Evolutionary conservation across 441 rosid species (phyloP).

Genomic region (Erodium moschatum): DNA sequence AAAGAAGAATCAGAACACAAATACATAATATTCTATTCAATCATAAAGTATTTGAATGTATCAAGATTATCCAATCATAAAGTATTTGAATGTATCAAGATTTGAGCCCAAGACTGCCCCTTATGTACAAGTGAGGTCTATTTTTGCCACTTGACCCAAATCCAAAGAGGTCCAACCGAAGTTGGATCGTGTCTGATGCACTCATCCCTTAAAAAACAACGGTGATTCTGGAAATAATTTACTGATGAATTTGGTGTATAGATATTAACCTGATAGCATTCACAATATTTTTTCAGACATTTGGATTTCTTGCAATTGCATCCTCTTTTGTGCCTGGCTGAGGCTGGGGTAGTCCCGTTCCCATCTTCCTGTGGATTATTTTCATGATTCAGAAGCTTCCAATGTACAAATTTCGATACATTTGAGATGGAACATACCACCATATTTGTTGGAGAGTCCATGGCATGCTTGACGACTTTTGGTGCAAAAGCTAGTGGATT

Average conservation of each 20-base stretch:
- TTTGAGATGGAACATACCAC: constrained; percentile 22
- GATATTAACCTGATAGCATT: constrained; percentile 52
- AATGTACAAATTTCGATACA: not conserved
- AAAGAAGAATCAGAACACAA: not conserved
- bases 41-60: no score
- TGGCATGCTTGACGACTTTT: constrained; percentile 24
- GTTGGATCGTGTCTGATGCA: no score
- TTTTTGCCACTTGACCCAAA: no score
- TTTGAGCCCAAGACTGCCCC: no score
- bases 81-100: no score
- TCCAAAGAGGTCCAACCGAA: constrained; percentile 13
- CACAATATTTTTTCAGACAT: constrained; percentile 54
- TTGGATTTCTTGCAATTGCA: constrained; percentile 57
- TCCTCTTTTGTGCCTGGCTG: constrained; percentile 48
- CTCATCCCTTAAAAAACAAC: no score
- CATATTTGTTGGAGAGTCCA: constrained; percentile 20
- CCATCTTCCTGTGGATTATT: constrained; percentile 29
- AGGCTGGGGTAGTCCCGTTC: constrained; percentile 27
- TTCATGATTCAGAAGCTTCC: constrained; percentile 11
- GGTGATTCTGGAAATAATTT: not conserved
- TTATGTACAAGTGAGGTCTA: no score
- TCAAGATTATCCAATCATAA: no score
- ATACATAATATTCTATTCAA: not conserved
- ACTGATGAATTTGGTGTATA: not conserved
- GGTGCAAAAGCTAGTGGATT: constrained; percentile 53